Evolutionary conservation across 2,329 filamentous ascomycete genomes (phyloP), one percentile per base, ranked within the genome.

Genomic region (Microdochium trichocladiopsis): DNA sequence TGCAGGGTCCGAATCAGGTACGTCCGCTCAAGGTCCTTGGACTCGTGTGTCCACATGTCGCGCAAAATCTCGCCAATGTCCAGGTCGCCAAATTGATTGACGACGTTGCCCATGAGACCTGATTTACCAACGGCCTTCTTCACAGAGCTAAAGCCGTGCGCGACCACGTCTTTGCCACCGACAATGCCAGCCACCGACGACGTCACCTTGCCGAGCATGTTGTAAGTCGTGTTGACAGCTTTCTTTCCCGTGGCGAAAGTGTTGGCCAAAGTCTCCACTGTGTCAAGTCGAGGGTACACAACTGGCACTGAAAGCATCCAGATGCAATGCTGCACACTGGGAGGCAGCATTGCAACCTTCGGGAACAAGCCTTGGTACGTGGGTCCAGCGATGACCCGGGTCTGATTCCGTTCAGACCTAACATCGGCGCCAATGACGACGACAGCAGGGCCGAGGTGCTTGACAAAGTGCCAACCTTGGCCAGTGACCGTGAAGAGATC

Each of bases 381-480:
- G 47, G 92, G 91, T 0, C 94, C 94, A 4, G 93, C 93, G 79
- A 99, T 87, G 51, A 99, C 94, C 62, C 95, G 90, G 55, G 86
- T 85, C 55, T 90, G 90, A 51, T 88, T 96, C 50, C 94, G 79
- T 70, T 99, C 94, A 4, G 92, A 96, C 50, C 94, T 84, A 60
- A 91, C 93, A 68, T 99, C 94, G 2, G 90, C 87, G 0, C 93
- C 94, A 50, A 96, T 86, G 1, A 95, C 87, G 1, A 90, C 91
- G 12, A 99, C 86, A 4, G 89, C 89, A 1, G 94, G 94, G 0
- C 94, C 94, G 5, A 99, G 82, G 62, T 88, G 96, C 70, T 99
- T 99, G 70, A 99, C 83, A 68, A 97, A 99, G 69, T 99, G 94
- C 94, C 94, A 99, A 8, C 94, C 94, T 21, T 88, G 88, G n/a